Base-by-base conservation (phyloP, 2,329 filamentous ascomycete genomes). In the Arthrobotrys sphaeroides region DNA sequence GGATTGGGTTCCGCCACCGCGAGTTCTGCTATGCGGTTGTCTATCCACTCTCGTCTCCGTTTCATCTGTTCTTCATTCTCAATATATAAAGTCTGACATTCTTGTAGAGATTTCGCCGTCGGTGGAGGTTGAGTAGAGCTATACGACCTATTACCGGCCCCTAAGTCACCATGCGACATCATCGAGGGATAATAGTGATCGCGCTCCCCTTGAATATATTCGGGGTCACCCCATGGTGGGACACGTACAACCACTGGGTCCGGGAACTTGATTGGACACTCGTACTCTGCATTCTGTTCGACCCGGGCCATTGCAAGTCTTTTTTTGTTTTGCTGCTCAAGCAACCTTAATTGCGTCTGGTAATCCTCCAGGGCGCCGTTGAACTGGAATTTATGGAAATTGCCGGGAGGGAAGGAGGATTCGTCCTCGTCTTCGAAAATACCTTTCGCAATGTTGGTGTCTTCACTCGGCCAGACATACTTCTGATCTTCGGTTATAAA, bases 261-360 rank as follows among this genome's bases (percentile, higher is more conserved):
- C 1, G 51, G 51, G 4, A 13, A 4, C 22, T 36, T 10, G 13
- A 55, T 55, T 5, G 51, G 51, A 5, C 51, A 55, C 7, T 55
- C 2, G 6, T 2, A 2, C 10, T 16, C 5, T 6, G 18, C 18
- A 1, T 60, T 51, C 7, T 59, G 36, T 33, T 69, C 65, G 13
- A 36, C 12, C 26, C 73, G 64, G 5, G 73, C 73, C 62, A 77
- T 64, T 24, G 72, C 42, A 12, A 78, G 24, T 38, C 77, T 65
- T 38, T 68, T 78, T 66, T 77, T 79, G 45, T 79, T 80, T 31
- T 77, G 59, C 16, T 78, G 53, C 28, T 78, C 79, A n/a, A 79
- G 43, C 1, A 78, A 13, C 77, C 77, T 77, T 7, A 79, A 57
- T 31, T 79, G 76, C 57, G 62, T 62, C 53, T 78, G 65, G 64